A percentile compares a stretch with the other conserved stretches of the same genome.
Evolutionary conservation across 148 eudicot species (phyloP).

Genomic region (Rhododendron simsii): DNA sequence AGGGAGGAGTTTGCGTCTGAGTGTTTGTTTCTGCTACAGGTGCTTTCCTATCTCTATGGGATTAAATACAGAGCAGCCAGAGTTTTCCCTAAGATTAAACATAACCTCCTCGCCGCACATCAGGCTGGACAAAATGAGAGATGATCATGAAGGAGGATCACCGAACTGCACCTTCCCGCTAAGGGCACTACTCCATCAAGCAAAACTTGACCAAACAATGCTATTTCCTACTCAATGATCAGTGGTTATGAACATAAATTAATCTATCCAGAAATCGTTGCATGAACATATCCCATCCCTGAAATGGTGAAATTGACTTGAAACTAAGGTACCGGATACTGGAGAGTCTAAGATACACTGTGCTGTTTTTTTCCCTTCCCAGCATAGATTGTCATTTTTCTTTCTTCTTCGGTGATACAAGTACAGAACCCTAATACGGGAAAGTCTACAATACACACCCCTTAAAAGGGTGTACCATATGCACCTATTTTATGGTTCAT

Average conservation of each 20-base stretch:
- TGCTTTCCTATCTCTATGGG: too few relatives aligned
- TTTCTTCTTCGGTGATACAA: too few relatives aligned
- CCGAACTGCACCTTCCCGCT: neutral
- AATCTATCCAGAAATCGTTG: constrained; percentile 31
- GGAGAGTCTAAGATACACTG: neutral
- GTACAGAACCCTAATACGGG: too few relatives aligned
- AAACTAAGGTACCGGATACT: neutral
- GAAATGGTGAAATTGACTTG: constrained; percentile 35
- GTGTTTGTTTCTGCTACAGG: too few relatives aligned
- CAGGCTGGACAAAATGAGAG: neutral
- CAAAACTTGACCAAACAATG: neutral
- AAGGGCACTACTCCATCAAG: neutral
- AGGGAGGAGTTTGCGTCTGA: too few relatives aligned
- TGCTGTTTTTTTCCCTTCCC: neutral
- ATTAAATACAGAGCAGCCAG: too few relatives aligned
- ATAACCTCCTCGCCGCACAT: neutral
- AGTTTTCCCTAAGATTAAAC: neutral
- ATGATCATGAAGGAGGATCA: neutral
- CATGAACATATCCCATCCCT: constrained; percentile 40
- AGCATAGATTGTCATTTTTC: too few relatives aligned
- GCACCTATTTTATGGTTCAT: too few relatives aligned
- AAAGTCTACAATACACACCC: too few relatives aligned
- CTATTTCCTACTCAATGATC: neutral
- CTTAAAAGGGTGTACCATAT: too few relatives aligned
- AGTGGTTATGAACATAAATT: neutral